These are phyloP conservation scores for Sporopachydermia lactativora DNA, from an alignment of 805 yeast species.

Conservation along the genomic window DNA sequence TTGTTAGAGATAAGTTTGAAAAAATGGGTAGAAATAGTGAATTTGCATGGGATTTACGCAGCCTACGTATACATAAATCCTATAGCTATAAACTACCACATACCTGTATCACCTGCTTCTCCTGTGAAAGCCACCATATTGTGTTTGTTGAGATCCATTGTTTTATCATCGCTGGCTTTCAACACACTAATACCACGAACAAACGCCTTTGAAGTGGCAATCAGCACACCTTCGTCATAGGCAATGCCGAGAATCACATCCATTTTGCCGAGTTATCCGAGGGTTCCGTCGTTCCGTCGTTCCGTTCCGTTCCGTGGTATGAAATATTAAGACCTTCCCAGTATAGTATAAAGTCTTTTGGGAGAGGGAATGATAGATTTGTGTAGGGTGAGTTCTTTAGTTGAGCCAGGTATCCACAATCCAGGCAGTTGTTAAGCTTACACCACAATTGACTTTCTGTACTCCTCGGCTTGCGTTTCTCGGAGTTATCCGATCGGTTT, in stretches of 20 bases:
- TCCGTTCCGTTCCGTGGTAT: too few species aligned
- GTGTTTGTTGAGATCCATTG: slow-evolving; percentile 58
- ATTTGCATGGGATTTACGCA: neutral
- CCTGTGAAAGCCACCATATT: slow-evolving; percentile 84
- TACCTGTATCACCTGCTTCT: slow-evolving; percentile 83
- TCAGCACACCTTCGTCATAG: slow-evolving; percentile 64
- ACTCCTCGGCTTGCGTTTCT: too few species aligned
- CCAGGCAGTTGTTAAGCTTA: too few species aligned
- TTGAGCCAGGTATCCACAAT: too few species aligned
- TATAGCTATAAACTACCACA: slow-evolving; percentile 6
- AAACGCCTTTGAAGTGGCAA: slow-evolving; percentile 91
- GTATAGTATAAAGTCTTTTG: too few species aligned
- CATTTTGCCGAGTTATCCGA: too few species aligned
- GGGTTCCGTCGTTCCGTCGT: too few species aligned
- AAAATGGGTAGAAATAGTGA: neutral
- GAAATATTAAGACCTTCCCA: too few species aligned
- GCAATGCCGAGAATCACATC: slow-evolving; percentile 83
- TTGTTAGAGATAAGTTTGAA: slow-evolving; percentile 2
- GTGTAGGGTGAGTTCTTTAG: too few species aligned
- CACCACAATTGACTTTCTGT: too few species aligned
- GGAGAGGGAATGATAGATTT: too few species aligned
- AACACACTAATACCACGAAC: slow-evolving; percentile 81
- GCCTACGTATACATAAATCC: neutral
- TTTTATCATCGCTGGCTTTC: slow-evolving; percentile 70
- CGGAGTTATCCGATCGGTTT: too few species aligned